Conservation (phyloP, 1,284 basidiomycete genomes). For the Austroboletus novae-zelandiae region DNA sequence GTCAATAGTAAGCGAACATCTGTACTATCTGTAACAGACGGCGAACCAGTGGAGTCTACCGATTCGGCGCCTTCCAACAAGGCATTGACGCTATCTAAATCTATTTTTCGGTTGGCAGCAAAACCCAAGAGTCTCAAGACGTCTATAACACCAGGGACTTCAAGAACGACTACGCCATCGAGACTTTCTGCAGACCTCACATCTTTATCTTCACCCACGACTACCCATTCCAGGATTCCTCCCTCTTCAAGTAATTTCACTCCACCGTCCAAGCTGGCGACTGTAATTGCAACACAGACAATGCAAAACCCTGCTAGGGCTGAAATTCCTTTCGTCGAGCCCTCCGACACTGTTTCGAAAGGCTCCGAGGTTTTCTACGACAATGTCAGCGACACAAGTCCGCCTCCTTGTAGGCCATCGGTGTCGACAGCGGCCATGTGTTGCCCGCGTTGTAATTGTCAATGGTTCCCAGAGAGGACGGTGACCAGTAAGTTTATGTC, state of each 20-base stretch:
- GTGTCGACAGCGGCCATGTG: slow-evolving; percentile 24
- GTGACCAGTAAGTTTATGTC: slow-evolving; percentile 13
- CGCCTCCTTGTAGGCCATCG: slow-evolving; percentile 22
- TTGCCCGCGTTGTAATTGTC: slow-evolving; percentile 26
- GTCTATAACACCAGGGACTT: slow-evolving; percentile 17
- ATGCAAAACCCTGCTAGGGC: slow-evolving; percentile 8
- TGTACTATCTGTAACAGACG: slow-evolving; percentile 20
- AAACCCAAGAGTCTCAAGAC: slow-evolving; percentile 26
- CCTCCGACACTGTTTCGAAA: slow-evolving; percentile 19
- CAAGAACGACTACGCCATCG: slow-evolving; percentile 1
- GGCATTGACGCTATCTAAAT: slow-evolving; percentile 20
- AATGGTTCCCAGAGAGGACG: slow-evolving; percentile 34
- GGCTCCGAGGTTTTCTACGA: slow-evolving; percentile 4
- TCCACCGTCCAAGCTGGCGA: slow-evolving; percentile 30
- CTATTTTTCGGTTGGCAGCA: slow-evolving; percentile 29
- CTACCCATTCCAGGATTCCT: slow-evolving; percentile 23
- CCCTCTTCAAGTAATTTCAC: slow-evolving; percentile 26
- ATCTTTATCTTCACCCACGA: slow-evolving; percentile 9
- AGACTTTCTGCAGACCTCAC: slow-evolving; percentile 12
- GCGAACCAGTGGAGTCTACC: slow-evolving; percentile 15
- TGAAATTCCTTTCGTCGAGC: slow-evolving; percentile 14
- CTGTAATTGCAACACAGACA: slow-evolving; percentile 29
- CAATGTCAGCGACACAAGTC: slow-evolving; percentile 9
- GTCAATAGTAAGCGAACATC: slow-evolving; percentile 28
- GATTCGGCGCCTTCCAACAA: slow-evolving; percentile 2